Base-by-base conservation (phyloP, 306 rosid species). In the Lagenaria siceraria region DNA sequence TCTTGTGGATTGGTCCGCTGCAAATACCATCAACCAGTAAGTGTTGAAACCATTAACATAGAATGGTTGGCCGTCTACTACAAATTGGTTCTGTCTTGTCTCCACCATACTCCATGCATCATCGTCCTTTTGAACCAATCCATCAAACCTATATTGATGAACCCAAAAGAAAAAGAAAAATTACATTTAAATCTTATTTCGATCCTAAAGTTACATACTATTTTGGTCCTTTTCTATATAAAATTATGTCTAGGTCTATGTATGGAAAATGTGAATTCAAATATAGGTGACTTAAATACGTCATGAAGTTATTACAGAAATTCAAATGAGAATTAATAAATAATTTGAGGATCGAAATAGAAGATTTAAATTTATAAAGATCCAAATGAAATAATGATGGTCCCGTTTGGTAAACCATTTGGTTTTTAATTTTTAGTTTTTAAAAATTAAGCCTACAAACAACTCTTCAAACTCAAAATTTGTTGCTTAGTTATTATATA, bases 21-120 rank as follows among this genome's bases (percentile, higher is more conserved):
- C 96, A 86, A 92, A 95, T 40, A 88, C 89, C 97, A 95, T 95
- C 76, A 95, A 51, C 99, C 97, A 92, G 80, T 95, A 92, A 18
- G 97, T 95, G 92, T 95, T 95, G 87, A 95, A 95, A 66, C 99
- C 99, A 77, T 92, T 95, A 4, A 95, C 87, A 80, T 95, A 95
- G 70, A 95, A 92, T 40, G 99, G 97, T 79, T 84, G 89, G 24
- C 85, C 90, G 3, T 89, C 88, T 65, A 90, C 83, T 75, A 89
- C 89, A 86, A 95, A 95, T 35, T 92, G 99, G 85, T 90, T 95
- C 54, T 91, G 97, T 83, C 89, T 90, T 78, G 65, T 95, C 88
- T 88, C 86, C 83, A 95, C 97, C 91, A 92, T 88, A 78, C 51
- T 78, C 97, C 97, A 89, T 65, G 82, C 83, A 19, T 76, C 87